phyloP scores from a whole-genome alignment of 345 rosid genomes.

The Acer yangbiense region DNA sequence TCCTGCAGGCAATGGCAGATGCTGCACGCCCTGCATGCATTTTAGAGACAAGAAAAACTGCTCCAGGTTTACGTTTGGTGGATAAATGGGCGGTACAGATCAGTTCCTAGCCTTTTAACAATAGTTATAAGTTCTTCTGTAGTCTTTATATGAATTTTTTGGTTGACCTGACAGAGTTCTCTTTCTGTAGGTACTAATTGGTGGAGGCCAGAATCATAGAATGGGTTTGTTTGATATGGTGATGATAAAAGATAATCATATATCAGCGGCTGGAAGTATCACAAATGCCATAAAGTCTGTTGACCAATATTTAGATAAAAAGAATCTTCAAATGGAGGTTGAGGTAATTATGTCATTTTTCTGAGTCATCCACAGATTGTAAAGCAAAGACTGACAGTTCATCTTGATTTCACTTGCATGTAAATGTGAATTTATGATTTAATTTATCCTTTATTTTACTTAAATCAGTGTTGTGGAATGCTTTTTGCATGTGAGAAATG shows the following conservation, averaged over 20 bases:
- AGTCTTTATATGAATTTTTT: conserved; percentile 17
- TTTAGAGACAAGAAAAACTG: conserved; percentile 94
- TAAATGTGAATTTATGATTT: not conserved
- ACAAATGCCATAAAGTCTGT: conserved; percentile 72
- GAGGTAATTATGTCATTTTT: conserved; percentile 61
- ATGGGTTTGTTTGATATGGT: conserved; percentile 99
- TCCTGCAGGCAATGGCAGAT: conserved; percentile 86
- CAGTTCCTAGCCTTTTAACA: conserved; percentile 27
- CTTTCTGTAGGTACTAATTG: conserved; percentile 74
- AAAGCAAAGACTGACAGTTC: conserved; percentile 9
- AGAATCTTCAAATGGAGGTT: conserved; percentile 82
- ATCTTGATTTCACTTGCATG: conserved; percentile 1
- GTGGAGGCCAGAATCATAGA: conserved; percentile 92
- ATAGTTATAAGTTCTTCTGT: conserved; percentile 4
- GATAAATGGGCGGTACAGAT: conserved; percentile 94
- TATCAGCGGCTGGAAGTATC: conserved; percentile 90
- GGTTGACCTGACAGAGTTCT: conserved; percentile 32
- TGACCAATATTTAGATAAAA: conserved; percentile 63
- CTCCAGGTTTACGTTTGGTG: conserved; percentile 86
- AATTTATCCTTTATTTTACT: conserved; percentile 2
- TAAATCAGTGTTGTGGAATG: not conserved
- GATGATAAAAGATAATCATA: conserved; percentile 95
- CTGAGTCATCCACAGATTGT: not conserved
- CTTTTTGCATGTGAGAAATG: not conserved
- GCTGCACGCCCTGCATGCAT: conserved; percentile 86